Conservation (phyloP, 352 stramenopile genomes). For the Globisporangium acanthophoron region DNA sequence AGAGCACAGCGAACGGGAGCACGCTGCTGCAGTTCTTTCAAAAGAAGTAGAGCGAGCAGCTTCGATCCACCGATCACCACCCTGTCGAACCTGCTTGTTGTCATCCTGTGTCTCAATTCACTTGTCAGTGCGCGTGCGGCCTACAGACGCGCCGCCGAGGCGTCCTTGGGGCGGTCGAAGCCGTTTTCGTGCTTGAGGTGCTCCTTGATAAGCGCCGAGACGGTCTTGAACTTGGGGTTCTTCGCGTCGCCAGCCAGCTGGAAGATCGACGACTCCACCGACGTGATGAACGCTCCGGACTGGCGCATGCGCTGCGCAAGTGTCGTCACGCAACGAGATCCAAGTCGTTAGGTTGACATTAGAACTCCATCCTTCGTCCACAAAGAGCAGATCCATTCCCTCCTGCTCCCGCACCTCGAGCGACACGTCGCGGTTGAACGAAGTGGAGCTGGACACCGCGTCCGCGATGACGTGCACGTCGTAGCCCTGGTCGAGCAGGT, state of each 20-base stretch:
- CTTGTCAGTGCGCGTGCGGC: neutral
- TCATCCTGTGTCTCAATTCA: neutral
- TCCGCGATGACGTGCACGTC: slow-evolving; percentile 97
- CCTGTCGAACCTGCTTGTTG: neutral
- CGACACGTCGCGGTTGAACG: slow-evolving; percentile 90
- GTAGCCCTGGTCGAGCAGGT: slow-evolving; percentile 94
- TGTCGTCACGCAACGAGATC: neutral
- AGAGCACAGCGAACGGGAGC: slow-evolving; percentile 7
- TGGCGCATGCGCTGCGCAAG: slow-evolving; percentile 82
- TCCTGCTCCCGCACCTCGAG: slow-evolving; percentile 46
- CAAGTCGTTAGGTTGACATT: neutral
- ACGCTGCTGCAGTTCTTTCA: slow-evolving; percentile 52
- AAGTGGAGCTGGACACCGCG: slow-evolving; percentile 87
- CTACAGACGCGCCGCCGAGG: slow-evolving; percentile 9
- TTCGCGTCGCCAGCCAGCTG: slow-evolving; percentile 91
- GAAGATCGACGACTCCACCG: slow-evolving; percentile 94
- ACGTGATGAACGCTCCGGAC: slow-evolving; percentile 94
- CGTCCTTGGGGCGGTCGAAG: slow-evolving; percentile 27
- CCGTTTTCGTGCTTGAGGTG: slow-evolving; percentile 66
- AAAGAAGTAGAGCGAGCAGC: slow-evolving; percentile 11
- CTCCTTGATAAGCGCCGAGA: slow-evolving; percentile 94
- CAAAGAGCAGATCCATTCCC: too few species aligned
- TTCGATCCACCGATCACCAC: neutral
- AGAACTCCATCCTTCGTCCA: too few species aligned
- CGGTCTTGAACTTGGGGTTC: slow-evolving; percentile 90